Percentiles rank a stretch among this genome's conserved stretches.
These are phyloP conservation scores for Creolimax fragrantissima DNA, from an alignment of 78 protist species.

Conservation along the genomic window DNA sequence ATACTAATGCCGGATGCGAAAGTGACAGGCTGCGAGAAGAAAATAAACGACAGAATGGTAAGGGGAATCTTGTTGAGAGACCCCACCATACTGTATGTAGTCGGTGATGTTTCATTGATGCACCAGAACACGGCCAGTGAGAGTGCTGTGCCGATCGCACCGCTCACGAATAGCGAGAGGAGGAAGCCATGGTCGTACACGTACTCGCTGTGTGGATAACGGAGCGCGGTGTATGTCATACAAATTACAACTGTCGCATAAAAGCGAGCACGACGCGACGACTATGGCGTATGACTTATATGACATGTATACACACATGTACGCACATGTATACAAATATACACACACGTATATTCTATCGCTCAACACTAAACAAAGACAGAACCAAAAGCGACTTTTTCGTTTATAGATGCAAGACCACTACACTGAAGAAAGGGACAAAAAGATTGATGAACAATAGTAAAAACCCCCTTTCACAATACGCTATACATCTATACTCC, in stretches of 20 bases:
- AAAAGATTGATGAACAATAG: too few species aligned
- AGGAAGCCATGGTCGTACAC: background rate
- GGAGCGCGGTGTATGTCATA: too few species aligned
- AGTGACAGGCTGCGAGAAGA: conserved; percentile 1
- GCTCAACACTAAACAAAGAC: too few species aligned
- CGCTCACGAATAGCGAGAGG: background rate
- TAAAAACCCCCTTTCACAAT: too few species aligned
- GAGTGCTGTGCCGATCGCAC: background rate
- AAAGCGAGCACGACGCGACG: too few species aligned
- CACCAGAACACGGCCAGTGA: conserved; percentile 30
- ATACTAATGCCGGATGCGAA: background rate
- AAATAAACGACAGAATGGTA: background rate
- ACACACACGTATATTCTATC: background rate
- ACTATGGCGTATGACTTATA: too few species aligned
- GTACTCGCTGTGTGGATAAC: background rate
- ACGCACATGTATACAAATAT: background rate
- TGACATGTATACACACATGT: background rate
- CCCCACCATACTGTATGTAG: conserved; percentile 45
- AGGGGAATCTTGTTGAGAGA: conserved; percentile 46
- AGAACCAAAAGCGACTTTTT: too few species aligned
- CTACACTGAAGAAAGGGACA: too few species aligned
- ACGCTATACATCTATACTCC: background rate
- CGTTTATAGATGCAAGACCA: too few species aligned
- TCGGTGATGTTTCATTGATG: conserved; percentile 31
- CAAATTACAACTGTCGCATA: too few species aligned